Conservation (phyloP, 1,284 basidiomycete genomes). For the Cutaneotrichosporon dermatis region DNA sequence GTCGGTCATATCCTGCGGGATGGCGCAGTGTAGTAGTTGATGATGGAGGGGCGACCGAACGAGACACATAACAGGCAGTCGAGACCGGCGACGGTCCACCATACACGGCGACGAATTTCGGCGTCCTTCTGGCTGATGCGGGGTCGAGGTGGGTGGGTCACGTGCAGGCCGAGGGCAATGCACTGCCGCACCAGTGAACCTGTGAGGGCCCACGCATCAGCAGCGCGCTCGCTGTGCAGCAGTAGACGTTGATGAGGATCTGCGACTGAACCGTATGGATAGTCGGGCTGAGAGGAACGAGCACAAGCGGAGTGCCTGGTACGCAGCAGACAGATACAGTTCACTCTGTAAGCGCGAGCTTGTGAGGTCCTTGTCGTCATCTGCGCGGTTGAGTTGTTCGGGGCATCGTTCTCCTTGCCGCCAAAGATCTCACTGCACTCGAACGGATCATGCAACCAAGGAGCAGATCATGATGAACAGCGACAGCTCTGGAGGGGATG, state of each 20-base stretch:
- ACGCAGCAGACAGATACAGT: conserved; percentile 47
- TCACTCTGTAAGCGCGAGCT: conserved; percentile 46
- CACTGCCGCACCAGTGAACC: conserved; percentile 44
- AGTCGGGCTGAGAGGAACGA: conserved; percentile 46
- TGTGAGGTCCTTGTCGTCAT: conserved; percentile 33
- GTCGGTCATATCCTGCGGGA: conserved; percentile 45
- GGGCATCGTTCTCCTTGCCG: not conserved
- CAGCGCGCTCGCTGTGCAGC: conserved; percentile 43
- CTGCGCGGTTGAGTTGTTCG: not conserved
- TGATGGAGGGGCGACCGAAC: conserved; percentile 43
- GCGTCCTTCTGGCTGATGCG: conserved; percentile 43
- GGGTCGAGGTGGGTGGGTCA: conserved; percentile 39
- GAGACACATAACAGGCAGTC: conserved; percentile 45
- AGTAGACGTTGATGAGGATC: conserved; percentile 46
- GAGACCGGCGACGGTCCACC: conserved; percentile 48
- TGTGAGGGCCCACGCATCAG: conserved; percentile 44
- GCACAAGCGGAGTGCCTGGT: conserved; percentile 47
- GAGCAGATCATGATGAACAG: conserved; percentile 48
- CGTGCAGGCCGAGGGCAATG: conserved; percentile 46
- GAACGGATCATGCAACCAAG: conserved; percentile 45
- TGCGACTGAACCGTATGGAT: conserved; percentile 43
- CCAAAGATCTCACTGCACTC: conserved; percentile 43
- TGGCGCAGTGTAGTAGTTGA: conserved; percentile 46
- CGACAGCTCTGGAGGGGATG: conserved; percentile 42
- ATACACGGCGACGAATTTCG: conserved; percentile 43